Conservation (phyloP, 2,329 filamentous ascomycete genomes). For the Arthrocladium fulminans region DNA sequence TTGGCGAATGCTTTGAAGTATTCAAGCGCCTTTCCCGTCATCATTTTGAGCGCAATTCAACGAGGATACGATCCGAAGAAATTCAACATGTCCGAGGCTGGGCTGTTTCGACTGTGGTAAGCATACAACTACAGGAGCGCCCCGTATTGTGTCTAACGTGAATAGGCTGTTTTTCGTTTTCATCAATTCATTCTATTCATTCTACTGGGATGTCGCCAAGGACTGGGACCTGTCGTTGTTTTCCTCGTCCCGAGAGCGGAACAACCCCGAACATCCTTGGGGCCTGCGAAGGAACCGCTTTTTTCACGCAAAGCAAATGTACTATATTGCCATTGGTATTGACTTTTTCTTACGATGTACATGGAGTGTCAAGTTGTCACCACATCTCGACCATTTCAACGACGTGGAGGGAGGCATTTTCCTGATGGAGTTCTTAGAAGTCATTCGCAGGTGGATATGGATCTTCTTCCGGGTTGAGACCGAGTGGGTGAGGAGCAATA, state of each 20-base stretch:
- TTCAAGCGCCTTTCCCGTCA: constrained; percentile 84
- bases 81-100: constrained; percentile 47
- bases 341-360: constrained; percentile 80
- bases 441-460: constrained; percentile 88
- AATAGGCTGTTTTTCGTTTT: constrained; percentile 63
- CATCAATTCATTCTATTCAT: constrained; percentile 85
- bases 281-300: constrained; percentile 67
- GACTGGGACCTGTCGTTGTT: constrained; percentile 94
- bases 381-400: constrained; percentile 71
- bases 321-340: constrained; percentile 70
- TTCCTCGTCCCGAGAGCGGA: constrained; percentile 48
- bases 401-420: constrained; percentile 88
- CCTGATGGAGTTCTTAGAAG: constrained; percentile 74
- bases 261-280: constrained; percentile 59
- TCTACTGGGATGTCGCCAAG: constrained; percentile 95
- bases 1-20: constrained; percentile 94
- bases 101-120: constrained; percentile 48
- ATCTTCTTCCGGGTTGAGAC: constrained; percentile 93
- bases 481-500: constrained; percentile 61
- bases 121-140: constrained; percentile 14
- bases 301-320: constrained; percentile 63
- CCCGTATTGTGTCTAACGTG: constrained; percentile 10
- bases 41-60: constrained; percentile 68
- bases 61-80: constrained; percentile 49
- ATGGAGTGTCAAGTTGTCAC: constrained; percentile 80